These are phyloP conservation scores for Magnolia sinica DNA, from an alignment of 164 flowering plant genomes.

Conservation along the genomic window DNA sequence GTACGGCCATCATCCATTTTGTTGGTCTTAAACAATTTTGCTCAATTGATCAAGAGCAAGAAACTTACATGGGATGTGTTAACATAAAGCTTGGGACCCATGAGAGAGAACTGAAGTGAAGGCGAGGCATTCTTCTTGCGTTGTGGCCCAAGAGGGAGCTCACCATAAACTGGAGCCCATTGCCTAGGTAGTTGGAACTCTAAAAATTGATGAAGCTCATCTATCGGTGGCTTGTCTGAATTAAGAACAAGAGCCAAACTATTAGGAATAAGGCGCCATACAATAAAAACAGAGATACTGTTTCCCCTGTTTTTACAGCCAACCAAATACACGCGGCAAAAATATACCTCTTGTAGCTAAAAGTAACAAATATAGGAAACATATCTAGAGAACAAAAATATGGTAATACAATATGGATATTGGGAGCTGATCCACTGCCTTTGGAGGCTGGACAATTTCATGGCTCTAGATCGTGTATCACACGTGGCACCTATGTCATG, in stretches of 20 bases:
- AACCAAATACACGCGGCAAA: no score
- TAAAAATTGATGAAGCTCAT: conserved; percentile 77
- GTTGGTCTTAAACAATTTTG: no score
- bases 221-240: conserved; percentile 88
- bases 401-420: no score
- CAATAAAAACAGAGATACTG: background rate
- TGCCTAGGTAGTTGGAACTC: conserved; percentile 90
- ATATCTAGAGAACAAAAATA: no score
- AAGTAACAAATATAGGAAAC: no score
- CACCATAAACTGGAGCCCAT: conserved; percentile 88
- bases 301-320: background rate
- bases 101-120: conserved; percentile 61
- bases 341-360: no score
- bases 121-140: conserved; percentile 56
- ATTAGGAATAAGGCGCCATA: background rate
- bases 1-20: no score
- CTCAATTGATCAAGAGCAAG: background rate
- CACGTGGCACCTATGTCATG: no score
- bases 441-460: no score
- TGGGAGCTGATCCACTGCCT: no score
- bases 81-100: conserved; percentile 79
- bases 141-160: conserved; percentile 67
- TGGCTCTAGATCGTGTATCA: no score
- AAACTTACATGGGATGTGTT: conserved; percentile 57
- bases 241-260: background rate